Conservation (phyloP, 2,329 filamentous ascomycete species). For the Talaromyces funiculosus region DNA sequence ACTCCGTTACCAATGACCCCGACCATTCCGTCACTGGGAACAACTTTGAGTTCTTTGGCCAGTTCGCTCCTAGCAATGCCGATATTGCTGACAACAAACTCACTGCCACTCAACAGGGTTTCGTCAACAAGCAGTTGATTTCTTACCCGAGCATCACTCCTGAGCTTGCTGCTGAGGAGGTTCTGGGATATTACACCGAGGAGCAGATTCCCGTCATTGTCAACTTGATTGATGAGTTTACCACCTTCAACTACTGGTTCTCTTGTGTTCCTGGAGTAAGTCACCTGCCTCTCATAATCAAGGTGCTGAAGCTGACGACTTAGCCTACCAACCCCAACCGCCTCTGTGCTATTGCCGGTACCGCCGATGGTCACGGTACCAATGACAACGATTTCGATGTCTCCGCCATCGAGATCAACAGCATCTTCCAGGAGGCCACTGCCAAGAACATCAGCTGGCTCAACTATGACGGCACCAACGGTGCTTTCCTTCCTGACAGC, state of each 20-base stretch:
- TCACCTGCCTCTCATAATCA: constrained; percentile 7
- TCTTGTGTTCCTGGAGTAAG: constrained; percentile 40
- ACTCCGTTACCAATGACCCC: constrained; percentile 40
- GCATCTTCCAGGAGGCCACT: constrained; percentile 38
- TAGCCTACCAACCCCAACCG: constrained; percentile 44
- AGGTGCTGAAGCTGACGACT: not conserved
- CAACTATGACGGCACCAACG: constrained; percentile 32
- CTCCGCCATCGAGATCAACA: constrained; percentile 27
- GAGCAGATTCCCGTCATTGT: constrained; percentile 40
- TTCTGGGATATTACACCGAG: constrained; percentile 44
- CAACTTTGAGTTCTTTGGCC: constrained; percentile 42
- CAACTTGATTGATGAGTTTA: constrained; percentile 36
- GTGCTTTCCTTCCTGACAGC: constrained; percentile 25
- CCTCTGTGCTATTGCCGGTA: constrained; percentile 27
- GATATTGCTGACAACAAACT: constrained; percentile 30
- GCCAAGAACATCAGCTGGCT: constrained; percentile 31
- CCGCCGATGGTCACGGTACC: constrained; percentile 28
- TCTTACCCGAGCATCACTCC: constrained; percentile 29
- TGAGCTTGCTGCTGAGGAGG: constrained; percentile 33
- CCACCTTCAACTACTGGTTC: constrained; percentile 44
- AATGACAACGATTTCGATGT: constrained; percentile 27
- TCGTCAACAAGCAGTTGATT: constrained; percentile 39
- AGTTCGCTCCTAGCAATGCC: constrained; percentile 35
- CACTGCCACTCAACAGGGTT: constrained; percentile 31
- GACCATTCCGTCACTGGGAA: constrained; percentile 40